Percentiles rank a stretch among this genome's conserved stretches.
Conservation (phyloP, 2,329 filamentous ascomycete genomes). For the Monosporascus sp. region DNA sequence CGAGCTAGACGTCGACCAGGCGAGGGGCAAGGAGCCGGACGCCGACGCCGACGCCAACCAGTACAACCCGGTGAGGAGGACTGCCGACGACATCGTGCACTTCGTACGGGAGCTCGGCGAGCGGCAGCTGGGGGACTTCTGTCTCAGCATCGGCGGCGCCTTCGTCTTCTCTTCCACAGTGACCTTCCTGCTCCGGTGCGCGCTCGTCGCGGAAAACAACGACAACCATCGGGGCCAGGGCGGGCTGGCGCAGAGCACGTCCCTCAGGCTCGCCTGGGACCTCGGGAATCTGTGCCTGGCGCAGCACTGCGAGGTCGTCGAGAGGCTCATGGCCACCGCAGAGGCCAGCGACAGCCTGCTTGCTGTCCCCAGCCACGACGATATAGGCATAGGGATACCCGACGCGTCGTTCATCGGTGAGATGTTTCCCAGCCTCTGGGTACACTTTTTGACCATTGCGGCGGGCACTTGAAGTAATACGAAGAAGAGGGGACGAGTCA, state of each 20-base stretch:
- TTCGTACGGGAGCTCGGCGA: slow-evolving; percentile 40
- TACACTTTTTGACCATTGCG: neutral
- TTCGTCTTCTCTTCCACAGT: slow-evolving; percentile 45
- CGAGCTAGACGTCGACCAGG: slow-evolving; percentile 33
- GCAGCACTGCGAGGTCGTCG: slow-evolving; percentile 41
- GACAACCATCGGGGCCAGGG: slow-evolving; percentile 5
- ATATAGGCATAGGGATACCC: slow-evolving; percentile 6
- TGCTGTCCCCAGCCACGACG: neutral
- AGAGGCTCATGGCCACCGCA: slow-evolving; percentile 33
- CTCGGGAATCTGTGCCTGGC: slow-evolving; percentile 45
- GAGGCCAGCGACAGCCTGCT: neutral
- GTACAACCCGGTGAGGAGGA: slow-evolving; percentile 37
- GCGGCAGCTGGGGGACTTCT: slow-evolving; percentile 42
- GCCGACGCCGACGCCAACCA: slow-evolving; percentile 18
- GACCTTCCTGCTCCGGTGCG: slow-evolving; percentile 45
- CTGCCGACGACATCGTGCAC: slow-evolving; percentile 44
- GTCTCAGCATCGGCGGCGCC: slow-evolving; percentile 40
- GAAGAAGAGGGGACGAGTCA: too few species aligned
- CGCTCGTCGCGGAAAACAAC: slow-evolving; percentile 37
- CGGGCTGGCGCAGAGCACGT: slow-evolving; percentile 31
- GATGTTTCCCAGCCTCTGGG: slow-evolving; percentile 8
- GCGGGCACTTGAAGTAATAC: too few species aligned
- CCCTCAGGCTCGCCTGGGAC: slow-evolving; percentile 37
- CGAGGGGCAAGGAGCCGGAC: slow-evolving; percentile 21
- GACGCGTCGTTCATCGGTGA: slow-evolving; percentile 6